Conservation (phyloP, 176 grass and related monocot genomes). For the Guadua angustifolia region DNA sequence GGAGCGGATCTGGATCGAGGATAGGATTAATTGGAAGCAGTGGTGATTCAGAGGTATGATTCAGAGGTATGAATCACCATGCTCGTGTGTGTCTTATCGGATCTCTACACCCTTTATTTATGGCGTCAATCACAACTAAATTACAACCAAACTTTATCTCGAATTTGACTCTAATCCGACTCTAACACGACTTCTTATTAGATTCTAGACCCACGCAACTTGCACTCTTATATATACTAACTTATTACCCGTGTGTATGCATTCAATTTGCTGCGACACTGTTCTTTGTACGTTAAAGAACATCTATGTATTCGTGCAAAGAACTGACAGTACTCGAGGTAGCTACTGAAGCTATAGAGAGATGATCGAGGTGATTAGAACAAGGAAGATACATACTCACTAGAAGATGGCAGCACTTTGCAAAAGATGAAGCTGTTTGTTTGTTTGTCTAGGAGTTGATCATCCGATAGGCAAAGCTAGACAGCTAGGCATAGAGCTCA, state of each 20-base stretch:
- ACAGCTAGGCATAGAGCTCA: constrained; percentile 46
- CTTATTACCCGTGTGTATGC: too few relatives aligned
- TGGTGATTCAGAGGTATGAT: too few relatives aligned
- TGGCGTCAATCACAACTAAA: too few relatives aligned
- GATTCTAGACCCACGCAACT: too few relatives aligned
- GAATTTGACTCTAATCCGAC: too few relatives aligned
- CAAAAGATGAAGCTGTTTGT: constrained; percentile 56
- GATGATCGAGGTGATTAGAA: constrained; percentile 32
- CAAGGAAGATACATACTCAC: constrained; percentile 32
- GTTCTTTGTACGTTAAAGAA: constrained; percentile 48
- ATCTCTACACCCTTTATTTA: too few relatives aligned
- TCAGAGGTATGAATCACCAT: too few relatives aligned
- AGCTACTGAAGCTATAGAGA: constrained; percentile 25
- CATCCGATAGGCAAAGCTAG: constrained; percentile 21
- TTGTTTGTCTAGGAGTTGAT: constrained; percentile 41
- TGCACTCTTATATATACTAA: too few relatives aligned
- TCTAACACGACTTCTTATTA: too few relatives aligned
- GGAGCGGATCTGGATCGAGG: too few relatives aligned
- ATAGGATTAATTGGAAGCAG: too few relatives aligned
- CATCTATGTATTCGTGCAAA: constrained; percentile 51
- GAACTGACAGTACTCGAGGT: constrained; percentile 39
- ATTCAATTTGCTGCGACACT: constrained; percentile 16
- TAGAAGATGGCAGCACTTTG: constrained; percentile 42
- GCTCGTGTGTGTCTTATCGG: constrained; percentile 2
- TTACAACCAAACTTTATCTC: too few relatives aligned